phyloP scores from a whole-genome alignment of 192 early-diverging fungal species.

The Backusella mclennaniae region DNA sequence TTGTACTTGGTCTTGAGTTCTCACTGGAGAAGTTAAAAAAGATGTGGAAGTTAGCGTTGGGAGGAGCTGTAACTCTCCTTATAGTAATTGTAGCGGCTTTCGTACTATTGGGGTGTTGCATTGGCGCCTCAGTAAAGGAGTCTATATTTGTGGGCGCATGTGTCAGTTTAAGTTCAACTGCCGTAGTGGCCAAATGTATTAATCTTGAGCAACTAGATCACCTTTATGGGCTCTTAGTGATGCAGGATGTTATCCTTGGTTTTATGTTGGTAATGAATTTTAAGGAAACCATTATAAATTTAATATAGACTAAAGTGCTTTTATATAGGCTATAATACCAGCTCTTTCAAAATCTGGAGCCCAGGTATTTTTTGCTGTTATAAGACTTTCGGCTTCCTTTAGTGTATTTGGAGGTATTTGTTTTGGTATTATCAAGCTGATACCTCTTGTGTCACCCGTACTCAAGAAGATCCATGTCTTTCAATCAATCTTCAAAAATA shows the following conservation, averaged over 20 bases:
- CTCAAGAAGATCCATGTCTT: constrained; percentile 7
- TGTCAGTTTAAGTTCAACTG: constrained; percentile 51
- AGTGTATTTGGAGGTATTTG: constrained; percentile 40
- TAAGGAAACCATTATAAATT: neutral
- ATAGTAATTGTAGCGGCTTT: constrained; percentile 37
- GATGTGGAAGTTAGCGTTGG: constrained; percentile 47
- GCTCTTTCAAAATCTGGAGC: constrained; percentile 40
- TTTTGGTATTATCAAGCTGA: constrained; percentile 23
- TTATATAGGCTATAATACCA: constrained; percentile 37
- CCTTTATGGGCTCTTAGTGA: constrained; percentile 50
- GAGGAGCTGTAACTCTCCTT: constrained; percentile 45
- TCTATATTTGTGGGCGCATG: constrained; percentile 49
- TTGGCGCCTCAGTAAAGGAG: constrained; percentile 40
- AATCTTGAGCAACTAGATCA: constrained; percentile 43
- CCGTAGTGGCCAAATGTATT: constrained; percentile 47
- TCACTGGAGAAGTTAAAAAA: constrained; percentile 48
- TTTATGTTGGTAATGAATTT: constrained; percentile 48
- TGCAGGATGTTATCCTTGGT: constrained; percentile 56
- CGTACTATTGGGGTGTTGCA: constrained; percentile 32
- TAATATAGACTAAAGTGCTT: neutral
- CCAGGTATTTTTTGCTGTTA: constrained; percentile 34
- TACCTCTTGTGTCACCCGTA: neutral
- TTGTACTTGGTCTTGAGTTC: constrained; percentile 59
- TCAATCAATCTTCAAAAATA: constrained; percentile 18
- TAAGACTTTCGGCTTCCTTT: constrained; percentile 29